Percentiles rank a stretch among this genome's conserved stretches.
Conservation (phyloP, 371 early-diverging fungal species). For the Amoeboradix gromovi region DNA sequence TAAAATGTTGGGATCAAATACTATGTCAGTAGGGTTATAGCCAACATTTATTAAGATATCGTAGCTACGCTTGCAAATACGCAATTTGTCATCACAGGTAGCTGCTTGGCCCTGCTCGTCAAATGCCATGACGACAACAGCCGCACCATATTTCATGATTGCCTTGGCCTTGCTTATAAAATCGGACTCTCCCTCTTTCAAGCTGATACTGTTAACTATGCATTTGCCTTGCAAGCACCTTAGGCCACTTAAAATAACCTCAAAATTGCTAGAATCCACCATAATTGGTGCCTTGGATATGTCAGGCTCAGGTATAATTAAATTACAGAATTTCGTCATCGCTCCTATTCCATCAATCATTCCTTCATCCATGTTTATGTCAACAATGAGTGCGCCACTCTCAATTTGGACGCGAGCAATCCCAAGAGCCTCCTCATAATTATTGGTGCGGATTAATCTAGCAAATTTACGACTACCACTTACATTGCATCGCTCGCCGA, state of each 20-base stretch:
- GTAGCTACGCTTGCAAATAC: conserved; percentile 64
- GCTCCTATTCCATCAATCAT: conserved; percentile 67
- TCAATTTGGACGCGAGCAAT: conserved; percentile 75
- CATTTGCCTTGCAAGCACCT: conserved; percentile 82
- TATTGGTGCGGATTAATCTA: conserved; percentile 50
- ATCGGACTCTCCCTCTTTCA: conserved; percentile 74
- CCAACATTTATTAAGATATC: conserved; percentile 50
- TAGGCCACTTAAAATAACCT: conserved; percentile 71
- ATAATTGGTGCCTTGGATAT: conserved; percentile 57
- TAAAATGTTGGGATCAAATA: conserved; percentile 78
- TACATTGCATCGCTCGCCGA: conserved; percentile 83
- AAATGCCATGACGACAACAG: conserved; percentile 87
- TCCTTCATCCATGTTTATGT: conserved; percentile 81
- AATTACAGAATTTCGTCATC: conserved; percentile 63
- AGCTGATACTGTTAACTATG: conserved; percentile 72
- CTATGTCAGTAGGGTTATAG: conserved; percentile 63
- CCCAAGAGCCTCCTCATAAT: conserved; percentile 65
- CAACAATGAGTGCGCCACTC: conserved; percentile 68
- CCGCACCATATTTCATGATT: conserved; percentile 61
- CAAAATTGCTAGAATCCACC: conserved; percentile 82
- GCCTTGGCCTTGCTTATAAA: conserved; percentile 57
- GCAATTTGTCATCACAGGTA: conserved; percentile 43
- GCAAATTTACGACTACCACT: conserved; percentile 74
- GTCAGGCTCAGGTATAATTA: conserved; percentile 76
- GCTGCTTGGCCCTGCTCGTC: conserved; percentile 76